Evolutionary conservation across 352 stramenopile genomes (phyloP), one percentile per base, ranked within the genome.

Genomic region (Thraustochytrium sp.): DNA sequence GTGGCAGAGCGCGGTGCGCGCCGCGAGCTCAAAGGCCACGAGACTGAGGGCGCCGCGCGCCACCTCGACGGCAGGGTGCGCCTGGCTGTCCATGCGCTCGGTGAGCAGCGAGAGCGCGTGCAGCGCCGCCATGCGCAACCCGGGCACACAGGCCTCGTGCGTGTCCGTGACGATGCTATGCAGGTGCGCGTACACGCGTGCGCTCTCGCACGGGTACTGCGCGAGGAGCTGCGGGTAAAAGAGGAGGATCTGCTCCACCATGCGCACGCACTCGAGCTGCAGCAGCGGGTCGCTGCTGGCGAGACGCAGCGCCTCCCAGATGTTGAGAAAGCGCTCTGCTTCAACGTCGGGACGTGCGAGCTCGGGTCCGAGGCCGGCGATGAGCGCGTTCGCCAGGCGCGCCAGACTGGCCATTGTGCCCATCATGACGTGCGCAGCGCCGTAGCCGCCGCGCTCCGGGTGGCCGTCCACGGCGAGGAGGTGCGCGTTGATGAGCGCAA

Each of bases 401-500:
- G 53, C 68, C 3, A 80, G 53, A 53, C 48, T 75, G 18, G 34
- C 34, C 34, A 80, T 44, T 4, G 68, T 72, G 0, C 68, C 68
- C 18, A 38, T 51, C 21, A 29, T 40, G 9, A 53, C 23, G n/a
- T 23, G 31, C 13, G 23, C 18, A 31, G 68, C 31, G 4, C 68
- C 68, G 40, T 46, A 80, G 31, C 51, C 51, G 26, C 68, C 68
- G 48, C 68, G 37, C 23, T 80, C 53, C 18, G 21, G 38, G 53
- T 80, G 68, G 13, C 68, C 68, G 42, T 80, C 68, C 26, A 64
- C 46, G 18, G 68, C 68, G 31, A 80, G 68, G n/a, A 80, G 53
- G 53, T 80, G 68, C 26, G 68, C 68, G 5, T 80, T 80, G 68
- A 80, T 80, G 29, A 80, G 51, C 0, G 68, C 68, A 18, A 80